Evolutionary conservation across 1,139 yeast genomes (phyloP).

Genomic region (Zygosaccharomyces pseudobailii): DNA sequence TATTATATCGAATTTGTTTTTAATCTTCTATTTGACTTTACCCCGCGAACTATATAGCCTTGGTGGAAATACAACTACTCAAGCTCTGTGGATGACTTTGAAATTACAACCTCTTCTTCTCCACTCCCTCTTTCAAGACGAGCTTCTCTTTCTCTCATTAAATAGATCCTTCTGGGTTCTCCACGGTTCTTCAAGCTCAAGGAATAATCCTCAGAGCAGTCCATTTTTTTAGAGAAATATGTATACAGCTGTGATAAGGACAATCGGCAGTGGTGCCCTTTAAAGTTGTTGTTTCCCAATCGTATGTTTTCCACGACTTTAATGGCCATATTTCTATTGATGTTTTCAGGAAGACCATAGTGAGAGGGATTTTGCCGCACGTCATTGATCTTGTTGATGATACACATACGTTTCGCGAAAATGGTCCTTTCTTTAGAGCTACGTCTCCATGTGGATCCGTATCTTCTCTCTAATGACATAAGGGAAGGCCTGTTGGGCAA

Average conservation of each 20-base stretch:
- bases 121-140: constrained; percentile 2
- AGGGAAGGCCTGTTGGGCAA: constrained; percentile 29
- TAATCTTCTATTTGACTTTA: neutral
- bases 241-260: constrained; percentile 26
- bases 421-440: constrained; percentile 26
- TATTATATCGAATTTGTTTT: neutral
- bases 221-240: constrained; percentile 27
- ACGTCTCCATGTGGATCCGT: constrained; percentile 30
- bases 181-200: constrained; percentile 18
- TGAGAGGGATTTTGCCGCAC: constrained; percentile 20
- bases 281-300: constrained; percentile 26
- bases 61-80: neutral
- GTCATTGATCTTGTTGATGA: constrained; percentile 25
- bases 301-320: constrained; percentile 28
- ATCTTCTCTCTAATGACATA: constrained; percentile 25
- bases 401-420: constrained; percentile 28
- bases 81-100: neutral
- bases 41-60: neutral
- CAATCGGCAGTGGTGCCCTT: constrained; percentile 19
- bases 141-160: constrained; percentile 15
- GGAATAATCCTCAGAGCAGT: constrained; percentile 22
- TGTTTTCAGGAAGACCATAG: constrained; percentile 17
- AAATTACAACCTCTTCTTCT: neutral
- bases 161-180: constrained; percentile 17
- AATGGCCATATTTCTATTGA: constrained; percentile 22